Evolutionary conservation across 108 stramenopile genomes (phyloP).

Genomic region (Aurantiochytrium sp.): DNA sequence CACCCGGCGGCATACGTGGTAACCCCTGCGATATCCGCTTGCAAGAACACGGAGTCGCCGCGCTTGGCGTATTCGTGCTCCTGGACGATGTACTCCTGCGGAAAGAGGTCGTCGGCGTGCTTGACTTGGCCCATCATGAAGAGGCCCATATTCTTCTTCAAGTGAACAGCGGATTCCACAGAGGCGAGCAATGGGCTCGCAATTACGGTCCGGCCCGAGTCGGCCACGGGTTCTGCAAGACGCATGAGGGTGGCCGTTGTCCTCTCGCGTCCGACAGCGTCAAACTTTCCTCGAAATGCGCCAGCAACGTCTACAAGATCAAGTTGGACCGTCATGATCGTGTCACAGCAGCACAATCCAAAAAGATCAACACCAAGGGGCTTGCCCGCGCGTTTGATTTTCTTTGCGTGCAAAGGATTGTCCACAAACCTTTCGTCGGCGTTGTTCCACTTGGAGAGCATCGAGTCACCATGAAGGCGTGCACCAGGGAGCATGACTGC

Average conservation of each 20-base stretch:
- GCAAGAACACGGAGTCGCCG: background rate
- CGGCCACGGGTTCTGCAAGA: background rate
- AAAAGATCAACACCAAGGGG: background rate
- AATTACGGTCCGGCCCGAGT: background rate
- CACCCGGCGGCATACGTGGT: background rate
- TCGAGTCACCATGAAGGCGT: background rate
- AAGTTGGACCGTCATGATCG: background rate
- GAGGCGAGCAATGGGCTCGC: background rate
- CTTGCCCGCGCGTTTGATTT: background rate
- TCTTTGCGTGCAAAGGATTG: background rate
- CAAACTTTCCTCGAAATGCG: background rate
- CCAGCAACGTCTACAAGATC: background rate
- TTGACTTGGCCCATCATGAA: background rate
- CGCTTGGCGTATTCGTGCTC: background rate
- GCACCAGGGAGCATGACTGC: background rate
- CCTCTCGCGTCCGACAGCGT: background rate
- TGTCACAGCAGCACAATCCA: background rate
- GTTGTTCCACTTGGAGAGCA: background rate
- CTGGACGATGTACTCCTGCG: background rate
- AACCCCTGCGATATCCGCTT: background rate
- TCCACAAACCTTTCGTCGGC: background rate
- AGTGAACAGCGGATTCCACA: background rate
- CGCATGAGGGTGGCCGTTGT: background rate
- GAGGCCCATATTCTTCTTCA: background rate
- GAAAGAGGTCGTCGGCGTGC: background rate